Evolutionary conservation across 306 rosid species (phyloP).

Genomic region (Lotus japonicus): DNA sequence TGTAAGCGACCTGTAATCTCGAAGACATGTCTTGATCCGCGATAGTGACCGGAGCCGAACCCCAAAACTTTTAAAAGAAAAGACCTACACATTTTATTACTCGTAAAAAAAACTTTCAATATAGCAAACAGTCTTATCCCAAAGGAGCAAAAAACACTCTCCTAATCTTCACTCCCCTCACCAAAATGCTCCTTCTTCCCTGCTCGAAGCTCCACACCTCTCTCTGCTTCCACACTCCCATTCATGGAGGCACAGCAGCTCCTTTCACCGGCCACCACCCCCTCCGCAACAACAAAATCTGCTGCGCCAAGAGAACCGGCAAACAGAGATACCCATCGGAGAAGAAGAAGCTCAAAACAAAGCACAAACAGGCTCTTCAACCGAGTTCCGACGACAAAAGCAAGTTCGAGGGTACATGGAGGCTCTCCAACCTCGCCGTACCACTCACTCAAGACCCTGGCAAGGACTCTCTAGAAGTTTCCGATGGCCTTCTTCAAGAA

Average conservation of each 20-base stretch:
- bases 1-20: too few species aligned
- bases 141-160: neutral
- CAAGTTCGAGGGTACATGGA: conserved; percentile 76
- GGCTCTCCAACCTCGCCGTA: conserved; percentile 73
- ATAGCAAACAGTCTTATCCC: conserved; percentile 17
- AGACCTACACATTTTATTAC: too few species aligned
- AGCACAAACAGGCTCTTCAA: conserved; percentile 41
- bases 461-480: conserved; percentile 62
- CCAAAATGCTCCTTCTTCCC: conserved; percentile 48
- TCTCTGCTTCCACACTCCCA: conserved; percentile 17
- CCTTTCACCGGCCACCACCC: conserved; percentile 30
- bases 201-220: conserved; percentile 30
- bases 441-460: conserved; percentile 71
- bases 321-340: conserved; percentile 86
- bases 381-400: conserved; percentile 19
- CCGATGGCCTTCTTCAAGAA: conserved; percentile 58
- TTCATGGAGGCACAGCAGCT: neutral
- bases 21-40: too few species aligned
- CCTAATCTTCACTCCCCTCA: neutral
- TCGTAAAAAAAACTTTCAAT: too few species aligned
- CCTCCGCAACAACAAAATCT: neutral
- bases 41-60: too few species aligned
- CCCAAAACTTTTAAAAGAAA: too few species aligned
- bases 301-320: conserved; percentile 67
- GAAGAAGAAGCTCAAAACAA: conserved; percentile 67